phyloP scores from a whole-genome alignment of 768 basidiomycete species.

The Auriculariales sp. region DNA sequence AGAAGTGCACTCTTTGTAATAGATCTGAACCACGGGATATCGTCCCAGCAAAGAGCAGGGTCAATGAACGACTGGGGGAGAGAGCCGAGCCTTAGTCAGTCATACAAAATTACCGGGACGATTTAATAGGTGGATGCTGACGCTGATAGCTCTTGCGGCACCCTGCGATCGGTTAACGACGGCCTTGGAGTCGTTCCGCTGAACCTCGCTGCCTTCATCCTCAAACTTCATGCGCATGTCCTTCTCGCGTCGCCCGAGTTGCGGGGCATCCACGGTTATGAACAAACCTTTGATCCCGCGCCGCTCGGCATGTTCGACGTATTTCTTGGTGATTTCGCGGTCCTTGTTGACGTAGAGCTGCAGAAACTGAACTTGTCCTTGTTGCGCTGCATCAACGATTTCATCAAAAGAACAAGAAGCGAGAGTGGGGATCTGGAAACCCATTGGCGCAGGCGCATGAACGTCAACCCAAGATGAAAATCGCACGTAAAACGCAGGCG shows the following conservation, averaged over 20 bases:
- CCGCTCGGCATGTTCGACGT: conserved; percentile 80
- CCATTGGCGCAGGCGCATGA: not conserved
- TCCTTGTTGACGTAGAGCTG: conserved; percentile 95
- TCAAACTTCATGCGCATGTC: conserved; percentile 97
- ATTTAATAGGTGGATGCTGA: conserved; percentile 19
- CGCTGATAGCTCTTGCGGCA: conserved; percentile 86
- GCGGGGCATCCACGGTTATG: conserved; percentile 96
- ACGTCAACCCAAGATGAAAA: not conserved
- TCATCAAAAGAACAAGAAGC: conserved; percentile 95
- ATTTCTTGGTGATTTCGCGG: conserved; percentile 65
- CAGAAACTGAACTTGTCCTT: conserved; percentile 70
- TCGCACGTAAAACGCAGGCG: not conserved
- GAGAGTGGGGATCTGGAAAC: conserved; percentile 73
- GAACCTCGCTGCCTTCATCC: conserved; percentile 45
- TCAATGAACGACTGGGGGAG: conserved; percentile 97
- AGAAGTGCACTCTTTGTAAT: conserved; percentile 46
- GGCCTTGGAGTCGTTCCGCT: conserved; percentile 28
- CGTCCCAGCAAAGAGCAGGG: conserved; percentile 74
- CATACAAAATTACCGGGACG: not conserved
- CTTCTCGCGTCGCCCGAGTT: conserved; percentile 88
- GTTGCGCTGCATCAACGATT: conserved; percentile 71
- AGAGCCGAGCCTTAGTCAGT: not conserved
- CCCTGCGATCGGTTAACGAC: conserved; percentile 75
- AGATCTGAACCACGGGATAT: conserved; percentile 59
- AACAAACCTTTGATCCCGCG: conserved; percentile 88